Percentiles rank a stretch among this genome's conserved stretches.
These are phyloP conservation scores for Colletotrichum sp. DNA, from an alignment of 2,329 filamentous ascomycete genomes.

Conservation along the genomic window DNA sequence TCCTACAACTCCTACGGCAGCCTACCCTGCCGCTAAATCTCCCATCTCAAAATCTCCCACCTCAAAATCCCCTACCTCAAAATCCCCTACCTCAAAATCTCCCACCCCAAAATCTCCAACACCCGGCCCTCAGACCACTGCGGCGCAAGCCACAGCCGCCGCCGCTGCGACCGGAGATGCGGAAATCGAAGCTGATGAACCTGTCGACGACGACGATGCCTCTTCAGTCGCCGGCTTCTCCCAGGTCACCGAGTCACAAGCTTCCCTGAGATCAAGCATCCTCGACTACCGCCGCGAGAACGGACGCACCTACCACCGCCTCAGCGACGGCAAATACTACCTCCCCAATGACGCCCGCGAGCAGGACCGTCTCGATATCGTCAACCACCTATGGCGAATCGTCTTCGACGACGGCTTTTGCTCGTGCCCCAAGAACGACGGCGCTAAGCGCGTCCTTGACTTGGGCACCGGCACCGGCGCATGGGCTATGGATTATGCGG, in stretches of 20 bases:
- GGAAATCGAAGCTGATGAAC: rapidly evolving
- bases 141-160: not conserved
- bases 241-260: rapidly evolving
- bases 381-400: conserved; percentile 36
- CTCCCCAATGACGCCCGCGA: conserved; percentile 24
- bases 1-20: too few species aligned
- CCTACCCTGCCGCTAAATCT: too few species aligned
- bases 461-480: not conserved
- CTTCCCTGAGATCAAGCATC: not conserved
- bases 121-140: not conserved
- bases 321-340: conserved; percentile 27
- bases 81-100: too few species aligned
- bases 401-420: conserved; percentile 33
- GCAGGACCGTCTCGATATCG: conserved; percentile 26
- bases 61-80: too few species aligned
- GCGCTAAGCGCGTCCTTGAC: conserved; percentile 23
- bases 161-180: rapidly evolving
- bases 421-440: conserved; percentile 23
- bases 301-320: not conserved
- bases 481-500: conserved; percentile 7
- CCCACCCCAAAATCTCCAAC: too few species aligned
- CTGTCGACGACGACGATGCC: not conserved
- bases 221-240: not conserved
- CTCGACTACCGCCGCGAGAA: conserved; percentile 1
- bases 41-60: too few species aligned